These are phyloP conservation scores for Hymenoscyphus occultus DNA, from an alignment of 2,329 filamentous ascomycete species.

Conservation along the genomic window DNA sequence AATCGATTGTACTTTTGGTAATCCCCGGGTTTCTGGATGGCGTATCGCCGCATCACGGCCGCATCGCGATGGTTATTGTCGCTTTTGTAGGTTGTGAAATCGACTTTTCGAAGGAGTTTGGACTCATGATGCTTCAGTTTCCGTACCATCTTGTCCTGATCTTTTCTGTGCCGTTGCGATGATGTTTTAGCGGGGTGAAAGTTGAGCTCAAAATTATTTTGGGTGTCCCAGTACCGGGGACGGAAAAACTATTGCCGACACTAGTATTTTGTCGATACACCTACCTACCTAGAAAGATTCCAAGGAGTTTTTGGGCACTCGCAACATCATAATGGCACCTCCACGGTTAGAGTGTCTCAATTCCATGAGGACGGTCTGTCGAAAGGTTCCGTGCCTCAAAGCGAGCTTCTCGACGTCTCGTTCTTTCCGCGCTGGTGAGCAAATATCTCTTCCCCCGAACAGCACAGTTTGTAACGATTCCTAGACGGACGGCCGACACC, in stretches of 20 bases:
- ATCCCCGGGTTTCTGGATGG: conserved; percentile 85
- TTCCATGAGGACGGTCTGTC: conserved; percentile 18
- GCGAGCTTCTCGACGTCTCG: conserved; percentile 32
- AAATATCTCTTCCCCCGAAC: not conserved
- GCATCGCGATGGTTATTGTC: conserved; percentile 85
- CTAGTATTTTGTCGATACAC: conserved; percentile 17
- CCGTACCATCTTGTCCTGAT: conserved; percentile 68
- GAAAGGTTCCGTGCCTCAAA: conserved; percentile 14
- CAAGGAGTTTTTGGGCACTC: not conserved
- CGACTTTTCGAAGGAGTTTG: conserved; percentile 86
- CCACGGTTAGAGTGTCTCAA: conserved; percentile 35
- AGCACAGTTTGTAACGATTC: not conserved
- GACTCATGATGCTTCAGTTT: conserved; percentile 97
- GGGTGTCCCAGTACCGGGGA: not conserved
- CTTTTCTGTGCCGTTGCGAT: not conserved
- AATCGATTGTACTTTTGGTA: conserved; percentile 68
- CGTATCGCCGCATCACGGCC: conserved; percentile 76
- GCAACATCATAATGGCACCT: conserved; percentile 24
- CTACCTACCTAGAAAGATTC: not conserved
- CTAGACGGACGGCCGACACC: not conserved
- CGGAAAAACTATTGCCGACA: conserved; percentile 24
- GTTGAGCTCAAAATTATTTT: conserved; percentile 22
- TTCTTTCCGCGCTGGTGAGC: conserved; percentile 26
- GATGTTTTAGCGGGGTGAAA: conserved; percentile 14
- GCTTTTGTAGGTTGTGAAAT: conserved; percentile 91